phyloP scores from a whole-genome alignment of 352 stramenopile genomes.

The Globisporangium nodosum region DNA sequence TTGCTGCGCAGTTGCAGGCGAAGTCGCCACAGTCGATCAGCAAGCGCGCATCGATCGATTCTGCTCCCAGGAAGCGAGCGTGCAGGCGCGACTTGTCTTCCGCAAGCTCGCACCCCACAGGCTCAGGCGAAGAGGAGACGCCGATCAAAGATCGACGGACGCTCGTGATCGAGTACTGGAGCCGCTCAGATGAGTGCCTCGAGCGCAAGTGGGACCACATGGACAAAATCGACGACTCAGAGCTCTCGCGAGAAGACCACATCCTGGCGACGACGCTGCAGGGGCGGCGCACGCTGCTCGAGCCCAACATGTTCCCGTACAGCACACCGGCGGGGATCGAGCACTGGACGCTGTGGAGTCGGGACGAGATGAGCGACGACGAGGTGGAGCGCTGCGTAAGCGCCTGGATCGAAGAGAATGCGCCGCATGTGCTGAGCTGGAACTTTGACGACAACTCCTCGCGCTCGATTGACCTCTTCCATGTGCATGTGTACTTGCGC shows the following conservation, averaged over 20 bases:
- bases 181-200: constrained; percentile 21
- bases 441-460: constrained; percentile 30
- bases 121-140: background rate
- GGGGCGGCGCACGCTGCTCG: constrained; percentile 11
- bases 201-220: constrained; percentile 27
- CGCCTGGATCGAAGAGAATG: constrained; percentile 18
- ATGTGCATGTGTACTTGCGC: constrained; percentile 29
- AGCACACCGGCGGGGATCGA: constrained; percentile 20
- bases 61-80: background rate
- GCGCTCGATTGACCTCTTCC: constrained; percentile 28
- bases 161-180: constrained; percentile 24
- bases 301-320: constrained; percentile 32
- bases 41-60: background rate
- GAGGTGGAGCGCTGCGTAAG: constrained; percentile 20
- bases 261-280: constrained; percentile 19
- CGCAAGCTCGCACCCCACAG: background rate
- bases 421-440: constrained; percentile 18
- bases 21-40: background rate
- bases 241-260: constrained; percentile 19
- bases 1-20: background rate
- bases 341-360: constrained; percentile 27
- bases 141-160: constrained; percentile 6
- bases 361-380: constrained; percentile 13
- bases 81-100: constrained; percentile 1
- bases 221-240: constrained; percentile 15